These are phyloP conservation scores for Codiaeum variegatum DNA, from an alignment of 441 rosid genomes.

Conservation along the genomic window DNA sequence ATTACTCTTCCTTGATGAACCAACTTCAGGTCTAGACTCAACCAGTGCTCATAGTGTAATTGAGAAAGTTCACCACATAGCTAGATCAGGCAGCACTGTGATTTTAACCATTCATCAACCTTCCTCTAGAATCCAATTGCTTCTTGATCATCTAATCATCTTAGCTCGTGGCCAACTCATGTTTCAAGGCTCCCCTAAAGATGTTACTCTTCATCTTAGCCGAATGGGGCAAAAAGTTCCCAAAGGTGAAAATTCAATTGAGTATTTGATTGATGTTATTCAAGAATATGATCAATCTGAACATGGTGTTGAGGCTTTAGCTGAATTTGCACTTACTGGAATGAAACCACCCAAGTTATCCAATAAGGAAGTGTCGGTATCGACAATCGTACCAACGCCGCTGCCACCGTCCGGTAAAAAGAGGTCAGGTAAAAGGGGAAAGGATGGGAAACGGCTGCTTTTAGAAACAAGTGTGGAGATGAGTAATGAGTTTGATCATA, in stretches of 20 bases:
- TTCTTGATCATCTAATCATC: slow-evolving; percentile 57
- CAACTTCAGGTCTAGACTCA: slow-evolving; percentile 73
- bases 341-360: slow-evolving; percentile 44
- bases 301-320: slow-evolving; percentile 46
- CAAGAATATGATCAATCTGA: slow-evolving; percentile 59
- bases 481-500: slow-evolving; percentile 34
- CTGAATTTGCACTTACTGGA: slow-evolving; percentile 51
- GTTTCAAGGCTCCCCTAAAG: slow-evolving; percentile 57
- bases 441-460: slow-evolving; percentile 25
- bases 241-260: slow-evolving; percentile 52
- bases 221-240: slow-evolving; percentile 57
- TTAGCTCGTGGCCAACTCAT: slow-evolving; percentile 66
- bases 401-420: slow-evolving; percentile 23
- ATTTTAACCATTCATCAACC: slow-evolving; percentile 71
- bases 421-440: slow-evolving; percentile 1
- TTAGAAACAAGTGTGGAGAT: slow-evolving; percentile 25
- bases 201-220: slow-evolving; percentile 43
- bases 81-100: slow-evolving; percentile 59
- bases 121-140: slow-evolving; percentile 50
- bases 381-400: slow-evolving; percentile 30
- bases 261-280: slow-evolving; percentile 55
- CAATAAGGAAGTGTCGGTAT: slow-evolving; percentile 28
- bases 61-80: slow-evolving; percentile 61
- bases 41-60: slow-evolving; percentile 60
- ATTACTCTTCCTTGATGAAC: slow-evolving; percentile 62